Conservation (phyloP, 352 stramenopile genomes). For the Pythium myriotylum region DNA sequence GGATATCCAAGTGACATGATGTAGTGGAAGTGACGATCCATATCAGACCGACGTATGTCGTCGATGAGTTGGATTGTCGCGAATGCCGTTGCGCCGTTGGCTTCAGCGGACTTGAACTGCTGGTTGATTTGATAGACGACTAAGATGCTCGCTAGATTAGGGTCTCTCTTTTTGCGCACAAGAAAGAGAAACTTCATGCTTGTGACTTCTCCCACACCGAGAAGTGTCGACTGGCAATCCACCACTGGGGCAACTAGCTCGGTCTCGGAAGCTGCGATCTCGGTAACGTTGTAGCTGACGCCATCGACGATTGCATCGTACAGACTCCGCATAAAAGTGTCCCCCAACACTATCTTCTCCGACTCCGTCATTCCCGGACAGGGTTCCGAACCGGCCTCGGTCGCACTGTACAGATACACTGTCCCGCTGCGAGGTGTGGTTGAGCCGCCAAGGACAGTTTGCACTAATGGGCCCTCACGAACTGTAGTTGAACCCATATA, state of each 20-base stretch:
- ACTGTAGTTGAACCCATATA: slow-evolving; percentile 33
- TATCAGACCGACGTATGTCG: neutral
- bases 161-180: neutral
- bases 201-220: too few species aligned
- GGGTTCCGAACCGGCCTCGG: neutral
- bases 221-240: too few species aligned
- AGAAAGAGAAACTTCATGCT: too few species aligned
- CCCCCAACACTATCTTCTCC: slow-evolving; percentile 4
- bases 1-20: slow-evolving; percentile 19
- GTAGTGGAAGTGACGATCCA: slow-evolving; percentile 2
- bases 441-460: slow-evolving; percentile 25
- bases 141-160: too few species aligned
- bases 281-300: slow-evolving; percentile 5
- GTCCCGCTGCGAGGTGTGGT: neutral
- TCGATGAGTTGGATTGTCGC: slow-evolving; percentile 15
- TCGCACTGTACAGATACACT: slow-evolving; percentile 1
- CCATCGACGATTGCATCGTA: slow-evolving; percentile 8
- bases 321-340: slow-evolving; percentile 7
- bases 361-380: neutral
- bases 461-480: slow-evolving; percentile 36
- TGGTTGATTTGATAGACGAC: too few species aligned
- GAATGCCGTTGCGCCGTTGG: too few species aligned
- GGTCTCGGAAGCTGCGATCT: neutral
- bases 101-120: too few species aligned
- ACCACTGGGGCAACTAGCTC: slow-evolving; percentile 2